phyloP scores from a whole-genome alignment of 1,284 basidiomycete species.

The Pseudozyma sp. region DNA sequence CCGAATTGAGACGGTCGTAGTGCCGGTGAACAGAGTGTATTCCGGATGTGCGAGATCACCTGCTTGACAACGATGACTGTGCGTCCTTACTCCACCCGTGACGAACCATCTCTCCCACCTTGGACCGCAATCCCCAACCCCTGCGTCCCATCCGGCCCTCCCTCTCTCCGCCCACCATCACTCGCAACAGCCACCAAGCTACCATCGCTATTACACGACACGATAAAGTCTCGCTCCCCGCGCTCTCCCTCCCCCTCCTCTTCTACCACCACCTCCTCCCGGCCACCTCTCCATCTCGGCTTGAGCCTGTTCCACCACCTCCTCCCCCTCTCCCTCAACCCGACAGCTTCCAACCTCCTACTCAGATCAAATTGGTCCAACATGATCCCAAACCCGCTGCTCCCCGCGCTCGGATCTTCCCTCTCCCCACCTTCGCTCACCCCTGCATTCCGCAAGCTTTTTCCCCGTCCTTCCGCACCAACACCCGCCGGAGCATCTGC shows the following conservation, averaged over 20 bases:
- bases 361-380: slow-evolving; percentile 32
- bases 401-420: slow-evolving; percentile 2
- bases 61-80: too few relatives aligned
- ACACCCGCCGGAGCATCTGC: slow-evolving; percentile 23
- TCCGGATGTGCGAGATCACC: too few relatives aligned
- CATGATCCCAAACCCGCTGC: slow-evolving; percentile 27
- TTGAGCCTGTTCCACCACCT: slow-evolving; percentile 21
- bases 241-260: slow-evolving; percentile 1
- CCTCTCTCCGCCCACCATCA: neutral
- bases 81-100: neutral
- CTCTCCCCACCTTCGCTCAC: neutral
- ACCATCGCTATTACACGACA: slow-evolving; percentile 29
- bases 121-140: slow-evolving; percentile 4
- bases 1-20: too few relatives aligned
- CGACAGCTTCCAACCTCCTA: slow-evolving; percentile 25
- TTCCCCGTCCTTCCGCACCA: neutral
- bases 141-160: neutral
- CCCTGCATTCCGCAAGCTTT: slow-evolving; percentile 1
- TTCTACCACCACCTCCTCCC: neutral
- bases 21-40: too few relatives aligned
- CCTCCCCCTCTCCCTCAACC: slow-evolving; percentile 5
- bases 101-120: neutral
- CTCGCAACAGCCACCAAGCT: slow-evolving; percentile 31
- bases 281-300: slow-evolving; percentile 7
- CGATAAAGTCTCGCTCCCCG: slow-evolving; percentile 9